Conservation (phyloP, 805 yeast species). For the Starmerella apicola region DNA sequence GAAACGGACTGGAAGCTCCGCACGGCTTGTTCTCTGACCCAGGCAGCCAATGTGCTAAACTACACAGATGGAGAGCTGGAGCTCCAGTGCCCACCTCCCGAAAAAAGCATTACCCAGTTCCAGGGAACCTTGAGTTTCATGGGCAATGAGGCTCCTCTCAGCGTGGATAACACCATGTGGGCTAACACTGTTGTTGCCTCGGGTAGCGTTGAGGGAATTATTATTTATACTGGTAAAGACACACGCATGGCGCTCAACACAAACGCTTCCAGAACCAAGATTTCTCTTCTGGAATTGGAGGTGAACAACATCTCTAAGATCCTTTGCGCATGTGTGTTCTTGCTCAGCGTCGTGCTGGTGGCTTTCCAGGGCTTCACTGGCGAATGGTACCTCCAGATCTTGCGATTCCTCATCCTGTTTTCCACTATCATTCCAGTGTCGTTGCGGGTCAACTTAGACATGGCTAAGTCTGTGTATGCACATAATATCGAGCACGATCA, state of each 20-base stretch:
- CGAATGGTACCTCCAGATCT: slow-evolving; percentile 80
- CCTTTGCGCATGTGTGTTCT: slow-evolving; percentile 73
- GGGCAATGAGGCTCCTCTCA: slow-evolving; percentile 42
- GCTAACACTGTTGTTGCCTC: slow-evolving; percentile 95
- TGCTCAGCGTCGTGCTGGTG: slow-evolving; percentile 65
- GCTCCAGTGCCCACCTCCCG: slow-evolving; percentile 68
- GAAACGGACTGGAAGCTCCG: slow-evolving; percentile 98
- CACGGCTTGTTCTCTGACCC: slow-evolving; percentile 64
- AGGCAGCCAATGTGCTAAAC: slow-evolving; percentile 37
- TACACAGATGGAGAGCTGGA: slow-evolving; percentile 31
- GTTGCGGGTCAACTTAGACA: slow-evolving; percentile 81
- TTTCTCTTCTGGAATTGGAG: slow-evolving; percentile 81
- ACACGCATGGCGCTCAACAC: slow-evolving; percentile 95
- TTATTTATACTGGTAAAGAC: slow-evolving; percentile 81
- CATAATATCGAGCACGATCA: slow-evolving; percentile 83
- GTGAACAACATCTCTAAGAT: slow-evolving; percentile 80
- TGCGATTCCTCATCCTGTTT: slow-evolving; percentile 82
- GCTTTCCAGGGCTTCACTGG: slow-evolving; percentile 56
- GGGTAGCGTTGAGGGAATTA: slow-evolving; percentile 79
- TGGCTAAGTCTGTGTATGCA: slow-evolving; percentile 93
- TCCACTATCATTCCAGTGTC: slow-evolving; percentile 96
- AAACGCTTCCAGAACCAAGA: slow-evolving; percentile 71
- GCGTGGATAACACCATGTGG: slow-evolving; percentile 91
- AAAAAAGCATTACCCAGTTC: slow-evolving; percentile 70
- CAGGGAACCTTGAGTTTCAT: slow-evolving; percentile 57